Conservation (phyloP, 768 basidiomycete genomes). For the Tulasnella sp. region DNA sequence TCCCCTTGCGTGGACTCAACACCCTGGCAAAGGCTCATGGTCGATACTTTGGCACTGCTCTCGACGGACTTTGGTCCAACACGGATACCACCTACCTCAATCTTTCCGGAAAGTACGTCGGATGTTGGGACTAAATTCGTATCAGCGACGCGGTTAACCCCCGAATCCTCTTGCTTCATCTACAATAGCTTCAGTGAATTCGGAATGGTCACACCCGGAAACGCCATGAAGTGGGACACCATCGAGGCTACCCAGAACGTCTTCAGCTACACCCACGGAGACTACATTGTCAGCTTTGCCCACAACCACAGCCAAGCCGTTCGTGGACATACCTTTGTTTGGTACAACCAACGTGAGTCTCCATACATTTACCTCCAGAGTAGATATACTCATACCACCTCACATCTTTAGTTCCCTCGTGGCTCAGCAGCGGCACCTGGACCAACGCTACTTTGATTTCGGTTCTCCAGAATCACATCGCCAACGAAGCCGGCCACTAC, state of each 20-base stretch:
- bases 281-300: constrained; percentile 14
- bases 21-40: constrained; percentile 12
- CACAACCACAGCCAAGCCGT: constrained; percentile 9
- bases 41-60: constrained; percentile 21
- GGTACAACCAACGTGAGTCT: constrained; percentile 15
- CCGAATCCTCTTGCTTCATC: neutral
- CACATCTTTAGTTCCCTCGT: constrained; percentile 5
- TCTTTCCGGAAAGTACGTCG: constrained; percentile 6
- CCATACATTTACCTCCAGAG: neutral
- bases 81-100: constrained; percentile 6
- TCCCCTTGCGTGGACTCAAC: constrained; percentile 10
- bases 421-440: constrained; percentile 6
- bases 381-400: neutral
- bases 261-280: neutral
- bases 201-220: constrained; percentile 18
- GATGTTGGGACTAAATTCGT: neutral
- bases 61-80: constrained; percentile 13
- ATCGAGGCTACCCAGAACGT: constrained; percentile 6
- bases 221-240: constrained; percentile 17
- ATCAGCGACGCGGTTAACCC: neutral
- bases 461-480: constrained; percentile 44
- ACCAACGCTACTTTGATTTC: constrained; percentile 23
- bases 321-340: constrained; percentile 17
- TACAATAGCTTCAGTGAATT: constrained; percentile 11
- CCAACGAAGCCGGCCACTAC: constrained; percentile 45